Percentiles rank a stretch among this genome's conserved stretches.
These are phyloP conservation scores for Physcia stellaris DNA, from an alignment of 495 filamentous ascomycete species.

Conservation along the genomic window DNA sequence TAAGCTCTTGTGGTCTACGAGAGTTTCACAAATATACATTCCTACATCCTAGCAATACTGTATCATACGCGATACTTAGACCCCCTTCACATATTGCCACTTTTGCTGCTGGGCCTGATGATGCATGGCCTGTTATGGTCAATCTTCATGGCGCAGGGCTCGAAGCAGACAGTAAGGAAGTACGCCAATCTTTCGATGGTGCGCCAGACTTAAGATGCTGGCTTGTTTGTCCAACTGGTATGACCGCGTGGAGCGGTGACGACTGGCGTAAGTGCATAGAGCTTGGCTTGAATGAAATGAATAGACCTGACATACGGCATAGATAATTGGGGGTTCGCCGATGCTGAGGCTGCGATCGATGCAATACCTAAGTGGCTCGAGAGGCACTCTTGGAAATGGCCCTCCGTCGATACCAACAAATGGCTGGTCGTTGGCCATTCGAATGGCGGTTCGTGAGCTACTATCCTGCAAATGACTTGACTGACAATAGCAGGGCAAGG, in stretches of 20 bases:
- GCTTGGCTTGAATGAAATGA: too few relatives aligned
- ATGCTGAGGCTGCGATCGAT: constrained; percentile 38
- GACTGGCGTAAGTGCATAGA: constrained; percentile 52
- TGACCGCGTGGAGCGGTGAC: constrained; percentile 48
- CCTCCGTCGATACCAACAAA: constrained; percentile 26
- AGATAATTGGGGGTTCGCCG: constrained; percentile 44
- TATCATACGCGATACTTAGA: constrained; percentile 49
- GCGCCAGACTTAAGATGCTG: constrained; percentile 40
- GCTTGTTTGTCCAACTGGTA: constrained; percentile 44
- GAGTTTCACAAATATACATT: constrained; percentile 43
- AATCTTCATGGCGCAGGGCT: constrained; percentile 44
- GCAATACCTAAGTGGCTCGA: constrained; percentile 39
- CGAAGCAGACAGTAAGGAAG: constrained; percentile 33
- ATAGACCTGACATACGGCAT: too few relatives aligned
- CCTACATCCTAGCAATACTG: constrained; percentile 38
- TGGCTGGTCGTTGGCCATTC: constrained; percentile 47
- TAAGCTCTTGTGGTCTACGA: constrained; percentile 12
- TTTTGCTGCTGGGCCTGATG: constrained; percentile 8
- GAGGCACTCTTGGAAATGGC: constrained; percentile 31
- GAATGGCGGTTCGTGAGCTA: constrained; percentile 32
- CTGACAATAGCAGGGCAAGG: constrained; percentile 32
- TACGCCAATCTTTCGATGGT: constrained; percentile 32
- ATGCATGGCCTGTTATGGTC: constrained; percentile 30
- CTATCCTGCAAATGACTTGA: constrained; percentile 1
- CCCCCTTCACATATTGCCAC: constrained; percentile 35